Evolutionary conservation across 2,329 filamentous ascomycete species (phyloP).

Genomic region (Fonsecaea erecta): DNA sequence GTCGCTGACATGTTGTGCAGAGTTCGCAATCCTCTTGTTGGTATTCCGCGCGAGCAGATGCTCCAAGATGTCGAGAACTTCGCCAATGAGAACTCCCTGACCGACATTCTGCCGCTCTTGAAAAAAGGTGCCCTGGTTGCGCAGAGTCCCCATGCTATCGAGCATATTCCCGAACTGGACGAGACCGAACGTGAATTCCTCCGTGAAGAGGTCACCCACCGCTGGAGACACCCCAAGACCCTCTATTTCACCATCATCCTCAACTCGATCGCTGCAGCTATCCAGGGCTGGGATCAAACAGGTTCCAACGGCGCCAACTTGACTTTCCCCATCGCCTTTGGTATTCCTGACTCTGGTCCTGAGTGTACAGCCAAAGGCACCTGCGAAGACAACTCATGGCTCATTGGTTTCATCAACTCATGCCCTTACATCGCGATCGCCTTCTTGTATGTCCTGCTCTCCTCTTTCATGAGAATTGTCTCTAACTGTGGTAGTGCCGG

Average conservation of each 20-base stretch:
- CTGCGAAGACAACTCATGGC: constrained; percentile 56
- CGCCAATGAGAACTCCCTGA: constrained; percentile 62
- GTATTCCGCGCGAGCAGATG: constrained; percentile 41
- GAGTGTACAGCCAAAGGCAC: constrained; percentile 38
- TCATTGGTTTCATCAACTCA: constrained; percentile 70
- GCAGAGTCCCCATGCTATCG: constrained; percentile 68
- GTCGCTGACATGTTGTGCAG: constrained; percentile 20
- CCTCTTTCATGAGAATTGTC: constrained; percentile 12
- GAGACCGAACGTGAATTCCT: constrained; percentile 53
- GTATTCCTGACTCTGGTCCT: constrained; percentile 47
- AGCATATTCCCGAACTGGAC: constrained; percentile 64
- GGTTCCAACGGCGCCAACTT: constrained; percentile 58
- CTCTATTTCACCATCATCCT: constrained; percentile 57
- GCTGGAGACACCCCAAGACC: constrained; percentile 54
- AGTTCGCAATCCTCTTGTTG: constrained; percentile 41
- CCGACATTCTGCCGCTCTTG: constrained; percentile 63
- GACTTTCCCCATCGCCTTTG: constrained; percentile 54
- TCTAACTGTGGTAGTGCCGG: constrained; percentile 54
- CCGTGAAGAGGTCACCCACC: constrained; percentile 50
- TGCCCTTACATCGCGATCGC: constrained; percentile 60
- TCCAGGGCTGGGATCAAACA: constrained; percentile 57
- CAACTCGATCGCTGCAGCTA: constrained; percentile 57
- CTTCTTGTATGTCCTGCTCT: constrained; percentile 49
- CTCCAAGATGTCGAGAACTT: constrained; percentile 41
- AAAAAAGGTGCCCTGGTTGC: constrained; percentile 74